Percentiles rank a stretch among this genome's conserved stretches.
These are phyloP conservation scores for Pelargonium nanum DNA, from an alignment of 345 rosid genomes.

Conservation along the genomic window DNA sequence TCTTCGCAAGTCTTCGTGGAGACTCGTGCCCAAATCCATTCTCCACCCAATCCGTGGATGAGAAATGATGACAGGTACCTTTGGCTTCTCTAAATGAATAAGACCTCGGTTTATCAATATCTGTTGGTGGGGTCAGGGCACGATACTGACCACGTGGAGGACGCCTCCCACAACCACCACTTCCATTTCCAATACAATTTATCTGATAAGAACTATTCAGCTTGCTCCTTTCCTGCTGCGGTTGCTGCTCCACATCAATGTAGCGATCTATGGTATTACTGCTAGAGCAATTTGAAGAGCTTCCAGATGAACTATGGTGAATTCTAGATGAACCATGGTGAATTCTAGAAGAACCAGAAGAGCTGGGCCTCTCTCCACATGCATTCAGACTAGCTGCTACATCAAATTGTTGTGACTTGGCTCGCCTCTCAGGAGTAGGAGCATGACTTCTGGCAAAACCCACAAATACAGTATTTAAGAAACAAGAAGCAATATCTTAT, in stretches of 20 bases:
- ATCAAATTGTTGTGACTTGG: constrained; percentile 38
- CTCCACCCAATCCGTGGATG: constrained; percentile 55
- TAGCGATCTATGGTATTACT: constrained; percentile 49
- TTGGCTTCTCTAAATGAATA: constrained; percentile 65
- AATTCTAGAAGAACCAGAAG: constrained; percentile 22
- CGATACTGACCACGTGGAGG: constrained; percentile 57
- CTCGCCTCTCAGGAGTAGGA: constrained; percentile 43
- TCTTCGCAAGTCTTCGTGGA: constrained; percentile 72
- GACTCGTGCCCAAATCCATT: constrained; percentile 58
- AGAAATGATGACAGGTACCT: constrained; percentile 32
- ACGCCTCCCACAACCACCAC: constrained; percentile 26
- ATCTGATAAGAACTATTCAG: constrained; percentile 32
- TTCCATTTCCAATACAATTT: constrained; percentile 28
- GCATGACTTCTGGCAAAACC: constrained; percentile 24
- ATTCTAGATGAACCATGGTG: constrained; percentile 32
- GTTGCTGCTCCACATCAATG: constrained; percentile 79
- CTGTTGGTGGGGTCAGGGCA: constrained; percentile 59
- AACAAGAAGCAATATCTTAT: not conserved
- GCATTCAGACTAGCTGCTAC: constrained; percentile 18
- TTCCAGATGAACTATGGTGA: constrained; percentile 49
- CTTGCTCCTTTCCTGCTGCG: constrained; percentile 38
- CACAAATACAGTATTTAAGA: constrained; percentile 5
- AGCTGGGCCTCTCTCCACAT: constrained; percentile 19
- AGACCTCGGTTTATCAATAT: constrained; percentile 40
- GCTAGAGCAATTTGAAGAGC: constrained; percentile 61